A percentile compares a stretch with the other conserved stretches of the same genome.
phyloP scores from a whole-genome alignment of 768 basidiomycete species.

The Antrodiella citrinella region DNA sequence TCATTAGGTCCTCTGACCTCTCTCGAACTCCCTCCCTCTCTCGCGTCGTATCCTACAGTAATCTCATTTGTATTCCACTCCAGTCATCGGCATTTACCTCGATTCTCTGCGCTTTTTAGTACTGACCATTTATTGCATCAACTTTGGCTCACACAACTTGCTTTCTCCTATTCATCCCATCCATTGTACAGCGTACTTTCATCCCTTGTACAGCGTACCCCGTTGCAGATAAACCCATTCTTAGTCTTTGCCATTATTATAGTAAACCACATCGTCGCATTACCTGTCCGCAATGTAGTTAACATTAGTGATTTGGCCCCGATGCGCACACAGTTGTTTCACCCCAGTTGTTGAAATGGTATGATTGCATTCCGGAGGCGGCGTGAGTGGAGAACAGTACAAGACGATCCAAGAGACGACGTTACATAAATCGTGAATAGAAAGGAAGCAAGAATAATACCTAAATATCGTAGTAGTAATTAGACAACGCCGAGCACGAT shows the following conservation, averaged over 20 bases:
- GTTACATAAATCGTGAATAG: too few species aligned
- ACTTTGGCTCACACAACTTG: conserved; percentile 7
- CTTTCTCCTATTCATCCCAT: conserved; percentile 16
- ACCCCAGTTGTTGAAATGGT: too few species aligned
- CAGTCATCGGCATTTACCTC: conserved; percentile 23
- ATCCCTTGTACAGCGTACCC: conserved; percentile 17
- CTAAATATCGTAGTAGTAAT: neutral
- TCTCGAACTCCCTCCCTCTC: conserved; percentile 24
- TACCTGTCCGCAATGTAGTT: conserved; percentile 69
- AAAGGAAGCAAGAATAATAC: neutral
- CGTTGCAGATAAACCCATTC: conserved; percentile 16
- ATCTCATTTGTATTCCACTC: conserved; percentile 30
- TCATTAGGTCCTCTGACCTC: conserved; percentile 9
- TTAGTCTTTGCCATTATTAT: conserved; percentile 55
- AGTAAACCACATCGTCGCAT: conserved; percentile 47
- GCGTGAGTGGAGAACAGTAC: neutral
- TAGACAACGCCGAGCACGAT: conserved; percentile 73
- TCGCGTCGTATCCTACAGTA: conserved; percentile 27
- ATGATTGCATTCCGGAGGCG: neutral
- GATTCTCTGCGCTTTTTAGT: conserved; percentile 26
- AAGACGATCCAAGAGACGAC: too few species aligned
- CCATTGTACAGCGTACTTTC: conserved; percentile 27
- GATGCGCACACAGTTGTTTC: too few species aligned
- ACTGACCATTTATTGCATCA: conserved; percentile 14
- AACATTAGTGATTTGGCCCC: conserved; percentile 10